A percentile compares a stretch with the other conserved stretches of the same genome.
phyloP scores from a whole-genome alignment of 495 filamentous ascomycete species.

The Chaetomium tenue region DNA sequence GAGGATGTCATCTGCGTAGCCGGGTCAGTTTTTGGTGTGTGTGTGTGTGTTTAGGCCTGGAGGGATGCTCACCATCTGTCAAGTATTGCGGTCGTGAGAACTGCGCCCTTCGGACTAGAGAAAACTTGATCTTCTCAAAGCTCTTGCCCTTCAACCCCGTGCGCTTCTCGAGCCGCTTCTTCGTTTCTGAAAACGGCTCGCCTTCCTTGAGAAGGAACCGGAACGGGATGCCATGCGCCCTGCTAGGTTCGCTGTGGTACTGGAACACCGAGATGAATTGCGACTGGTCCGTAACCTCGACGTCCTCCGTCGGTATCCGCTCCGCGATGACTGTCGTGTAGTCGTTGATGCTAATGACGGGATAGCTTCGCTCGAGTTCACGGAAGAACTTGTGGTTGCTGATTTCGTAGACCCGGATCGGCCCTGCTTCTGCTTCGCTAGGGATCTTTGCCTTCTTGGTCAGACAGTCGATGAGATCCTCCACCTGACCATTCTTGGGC shows the following conservation, averaged over 20 bases:
- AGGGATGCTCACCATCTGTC: conserved; percentile 68
- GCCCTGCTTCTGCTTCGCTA: conserved; percentile 63
- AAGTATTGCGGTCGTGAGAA: conserved; percentile 80
- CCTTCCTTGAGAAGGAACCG: conserved; percentile 85
- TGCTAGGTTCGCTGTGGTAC: conserved; percentile 81
- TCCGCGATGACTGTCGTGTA: conserved; percentile 80
- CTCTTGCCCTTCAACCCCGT: conserved; percentile 96
- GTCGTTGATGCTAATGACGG: conserved; percentile 75
- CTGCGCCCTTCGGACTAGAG: conserved; percentile 63
- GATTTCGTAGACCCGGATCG: conserved; percentile 73
- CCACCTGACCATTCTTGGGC: conserved; percentile 72
- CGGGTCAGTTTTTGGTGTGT: conserved; percentile 6
- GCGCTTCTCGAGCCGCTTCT: conserved; percentile 81
- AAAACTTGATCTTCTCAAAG: conserved; percentile 98
- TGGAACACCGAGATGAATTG: conserved; percentile 79
- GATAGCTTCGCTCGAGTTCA: conserved; percentile 61
- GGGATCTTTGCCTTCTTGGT: conserved; percentile 76
- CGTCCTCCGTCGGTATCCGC: conserved; percentile 75
- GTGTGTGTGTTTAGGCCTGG: background rate
- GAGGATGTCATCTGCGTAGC: conserved; percentile 71
- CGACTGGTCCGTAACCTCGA: conserved; percentile 51
- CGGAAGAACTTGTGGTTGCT: conserved; percentile 77
- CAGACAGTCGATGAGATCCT: conserved; percentile 70
- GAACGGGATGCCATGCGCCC: conserved; percentile 80
- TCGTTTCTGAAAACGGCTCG: conserved; percentile 86